Conservation (phyloP, 2,329 filamentous ascomycete species). For the Claviceps quebecensis region DNA sequence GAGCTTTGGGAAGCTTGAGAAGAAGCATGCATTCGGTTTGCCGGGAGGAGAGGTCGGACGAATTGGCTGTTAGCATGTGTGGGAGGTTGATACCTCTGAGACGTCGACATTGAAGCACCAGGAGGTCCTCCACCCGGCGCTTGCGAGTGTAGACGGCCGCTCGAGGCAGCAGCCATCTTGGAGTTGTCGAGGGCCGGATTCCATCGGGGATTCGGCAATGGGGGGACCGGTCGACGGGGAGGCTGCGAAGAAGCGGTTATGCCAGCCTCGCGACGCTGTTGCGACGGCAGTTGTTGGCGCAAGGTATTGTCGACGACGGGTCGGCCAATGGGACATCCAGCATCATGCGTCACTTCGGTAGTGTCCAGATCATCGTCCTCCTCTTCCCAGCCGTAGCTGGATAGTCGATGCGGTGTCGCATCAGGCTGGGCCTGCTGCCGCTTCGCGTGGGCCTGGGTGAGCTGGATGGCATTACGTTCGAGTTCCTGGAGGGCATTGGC, state of each 20-base stretch:
- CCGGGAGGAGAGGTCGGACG: slow-evolving; percentile 20
- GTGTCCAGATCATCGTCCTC: slow-evolving; percentile 47
- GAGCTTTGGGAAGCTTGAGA: slow-evolving; percentile 11
- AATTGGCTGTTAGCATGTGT: slow-evolving; percentile 23
- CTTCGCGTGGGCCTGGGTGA: slow-evolving; percentile 33
- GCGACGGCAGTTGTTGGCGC: slow-evolving; percentile 18
- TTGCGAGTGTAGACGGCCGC: slow-evolving; percentile 7
- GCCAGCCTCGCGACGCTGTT: slow-evolving; percentile 13
- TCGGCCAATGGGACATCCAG: slow-evolving; percentile 24
- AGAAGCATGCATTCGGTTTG: slow-evolving; percentile 9
- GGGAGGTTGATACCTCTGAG: slow-evolving; percentile 17
- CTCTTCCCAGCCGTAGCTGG: slow-evolving; percentile 32
- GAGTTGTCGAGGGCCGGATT: slow-evolving; percentile 19
- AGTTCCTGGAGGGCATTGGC: slow-evolving; percentile 45
- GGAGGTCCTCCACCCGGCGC: slow-evolving; percentile 7
- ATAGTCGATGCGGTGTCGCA: slow-evolving; percentile 13
- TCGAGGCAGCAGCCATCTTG: slow-evolving; percentile 7
- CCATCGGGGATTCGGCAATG: slow-evolving; percentile 24
- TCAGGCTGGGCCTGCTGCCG: slow-evolving; percentile 12
- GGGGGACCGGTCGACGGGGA: slow-evolving; percentile 16
- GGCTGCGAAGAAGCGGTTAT: slow-evolving; percentile 9
- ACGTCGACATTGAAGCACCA: slow-evolving; percentile 14
- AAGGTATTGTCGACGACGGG: slow-evolving; percentile 22
- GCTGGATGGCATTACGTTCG: slow-evolving; percentile 48
- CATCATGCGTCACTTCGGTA: slow-evolving; percentile 38